Evolutionary conservation across 2,329 filamentous ascomycete species (phyloP).

Genomic region (Hymenoscyphus occultus): DNA sequence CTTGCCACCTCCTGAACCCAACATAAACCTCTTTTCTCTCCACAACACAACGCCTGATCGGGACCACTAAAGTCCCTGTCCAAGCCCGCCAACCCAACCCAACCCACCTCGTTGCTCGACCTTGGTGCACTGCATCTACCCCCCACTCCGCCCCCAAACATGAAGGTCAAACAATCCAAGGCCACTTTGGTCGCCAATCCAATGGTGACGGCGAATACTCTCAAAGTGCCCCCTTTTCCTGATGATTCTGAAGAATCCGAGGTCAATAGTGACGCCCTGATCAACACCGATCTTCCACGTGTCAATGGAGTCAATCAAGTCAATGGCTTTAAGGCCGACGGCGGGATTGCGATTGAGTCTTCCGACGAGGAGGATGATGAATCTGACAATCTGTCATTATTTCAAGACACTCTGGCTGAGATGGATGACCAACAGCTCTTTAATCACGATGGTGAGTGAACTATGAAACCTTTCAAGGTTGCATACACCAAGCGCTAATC

Average conservation of each 20-base stretch:
- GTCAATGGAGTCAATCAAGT: neutral
- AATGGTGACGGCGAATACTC: neutral
- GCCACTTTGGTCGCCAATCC: too few species aligned
- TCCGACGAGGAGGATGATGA: conserved; percentile 30
- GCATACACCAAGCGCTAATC: conserved; percentile 26
- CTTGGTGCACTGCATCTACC: neutral
- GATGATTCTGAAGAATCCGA: neutral
- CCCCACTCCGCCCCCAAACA: neutral
- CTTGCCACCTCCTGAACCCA: neutral
- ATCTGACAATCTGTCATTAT: conserved; percentile 44
- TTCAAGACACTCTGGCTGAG: conserved; percentile 44
- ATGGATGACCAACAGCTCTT: conserved; percentile 46
- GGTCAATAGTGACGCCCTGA: conserved; percentile 4
- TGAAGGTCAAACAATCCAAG: neutral
- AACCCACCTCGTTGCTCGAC: neutral
- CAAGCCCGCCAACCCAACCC: neutral
- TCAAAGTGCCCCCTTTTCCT: neutral
- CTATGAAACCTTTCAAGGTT: conserved; percentile 15
- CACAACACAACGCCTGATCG: neutral
- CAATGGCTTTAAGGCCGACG: neutral
- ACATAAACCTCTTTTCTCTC: conserved; percentile 6
- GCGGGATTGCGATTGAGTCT: neutral
- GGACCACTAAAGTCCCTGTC: neutral
- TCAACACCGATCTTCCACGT: neutral
- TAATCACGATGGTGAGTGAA: conserved; percentile 39